Conservation (phyloP, 1,284 basidiomycete species). For the Trichosporon sp. region DNA sequence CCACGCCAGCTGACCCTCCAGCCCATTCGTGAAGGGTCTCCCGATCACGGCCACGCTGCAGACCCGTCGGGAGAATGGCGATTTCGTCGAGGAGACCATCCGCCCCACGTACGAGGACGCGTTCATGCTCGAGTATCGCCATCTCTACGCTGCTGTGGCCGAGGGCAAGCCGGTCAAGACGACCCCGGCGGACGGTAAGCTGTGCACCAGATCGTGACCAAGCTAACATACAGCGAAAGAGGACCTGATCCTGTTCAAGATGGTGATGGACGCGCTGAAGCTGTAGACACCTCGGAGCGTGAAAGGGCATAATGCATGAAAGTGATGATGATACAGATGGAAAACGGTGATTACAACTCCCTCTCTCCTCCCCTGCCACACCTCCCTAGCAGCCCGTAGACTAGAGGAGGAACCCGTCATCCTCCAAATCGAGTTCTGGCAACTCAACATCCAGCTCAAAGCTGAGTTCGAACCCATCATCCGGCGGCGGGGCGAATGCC, state of each 20-base stretch:
- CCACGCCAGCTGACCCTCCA: conserved; percentile 22
- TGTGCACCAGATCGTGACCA: too few species aligned
- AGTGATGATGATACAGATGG: not conserved
- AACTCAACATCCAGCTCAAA: conserved; percentile 2
- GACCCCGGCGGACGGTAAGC: conserved; percentile 38
- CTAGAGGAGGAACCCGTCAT: conserved; percentile 6
- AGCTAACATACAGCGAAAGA: conserved; percentile 40
- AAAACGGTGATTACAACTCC: not conserved
- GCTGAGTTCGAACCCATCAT: not conserved
- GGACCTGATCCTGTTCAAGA: conserved; percentile 54
- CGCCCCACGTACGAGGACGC: conserved; percentile 57
- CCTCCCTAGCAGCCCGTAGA: too few species aligned
- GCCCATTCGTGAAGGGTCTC: conserved; percentile 57
- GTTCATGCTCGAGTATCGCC: conserved; percentile 53
- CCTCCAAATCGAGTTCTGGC: conserved; percentile 1
- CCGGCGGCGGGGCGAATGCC: conserved; percentile 9
- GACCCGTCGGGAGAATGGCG: conserved; percentile 44
- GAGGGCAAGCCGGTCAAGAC: conserved; percentile 47
- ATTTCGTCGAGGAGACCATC: conserved; percentile 44
- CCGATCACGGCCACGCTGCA: conserved; percentile 54
- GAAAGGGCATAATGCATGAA: not conserved
- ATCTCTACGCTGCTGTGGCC: conserved; percentile 47
- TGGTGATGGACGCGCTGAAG: conserved; percentile 42
- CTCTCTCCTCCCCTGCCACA: too few species aligned
- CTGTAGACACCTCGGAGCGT: not conserved